These are phyloP conservation scores for Boletus semigastroideus DNA, from an alignment of 1,284 basidiomycete species.

Conservation along the genomic window DNA sequence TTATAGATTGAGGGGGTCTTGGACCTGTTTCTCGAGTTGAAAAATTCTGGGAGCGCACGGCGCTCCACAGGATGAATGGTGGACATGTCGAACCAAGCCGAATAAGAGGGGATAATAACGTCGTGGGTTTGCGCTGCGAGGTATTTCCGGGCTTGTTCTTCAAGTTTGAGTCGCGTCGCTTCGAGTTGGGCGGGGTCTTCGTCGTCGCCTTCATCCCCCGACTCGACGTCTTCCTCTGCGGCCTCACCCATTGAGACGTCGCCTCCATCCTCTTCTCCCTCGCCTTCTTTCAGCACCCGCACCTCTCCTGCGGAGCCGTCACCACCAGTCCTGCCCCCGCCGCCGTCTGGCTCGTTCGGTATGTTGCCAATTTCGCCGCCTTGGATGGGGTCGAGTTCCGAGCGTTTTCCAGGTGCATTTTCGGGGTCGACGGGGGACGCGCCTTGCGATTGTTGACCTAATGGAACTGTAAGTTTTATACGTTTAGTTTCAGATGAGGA, in stretches of 20 bases:
- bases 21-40: conserved; percentile 91
- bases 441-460: conserved; percentile 55
- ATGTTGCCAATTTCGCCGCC: conserved; percentile 72
- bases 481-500: conserved; percentile 63
- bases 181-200: conserved; percentile 81
- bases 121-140: conserved; percentile 97
- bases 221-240: conserved; percentile 64
- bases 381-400: conserved; percentile 72
- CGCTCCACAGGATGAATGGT: conserved; percentile 92
- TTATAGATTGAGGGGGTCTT: conserved; percentile 99
- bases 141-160: conserved; percentile 89
- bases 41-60: conserved; percentile 95
- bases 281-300: conserved; percentile 56
- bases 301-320: conserved; percentile 43
- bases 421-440: conserved; percentile 69
- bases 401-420: conserved; percentile 71
- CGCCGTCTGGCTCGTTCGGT: conserved; percentile 44
- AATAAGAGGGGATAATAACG: conserved; percentile 95
- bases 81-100: conserved; percentile 97
- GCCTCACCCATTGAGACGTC: conserved; percentile 76
- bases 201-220: conserved; percentile 60
- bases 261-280: conserved; percentile 60
- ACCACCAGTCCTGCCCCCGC: conserved; percentile 41
- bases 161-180: conserved; percentile 73
- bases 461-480: conserved; percentile 58